Conservation (phyloP, 768 basidiomycete species). For the Rhodotorula diobovata region DNA sequence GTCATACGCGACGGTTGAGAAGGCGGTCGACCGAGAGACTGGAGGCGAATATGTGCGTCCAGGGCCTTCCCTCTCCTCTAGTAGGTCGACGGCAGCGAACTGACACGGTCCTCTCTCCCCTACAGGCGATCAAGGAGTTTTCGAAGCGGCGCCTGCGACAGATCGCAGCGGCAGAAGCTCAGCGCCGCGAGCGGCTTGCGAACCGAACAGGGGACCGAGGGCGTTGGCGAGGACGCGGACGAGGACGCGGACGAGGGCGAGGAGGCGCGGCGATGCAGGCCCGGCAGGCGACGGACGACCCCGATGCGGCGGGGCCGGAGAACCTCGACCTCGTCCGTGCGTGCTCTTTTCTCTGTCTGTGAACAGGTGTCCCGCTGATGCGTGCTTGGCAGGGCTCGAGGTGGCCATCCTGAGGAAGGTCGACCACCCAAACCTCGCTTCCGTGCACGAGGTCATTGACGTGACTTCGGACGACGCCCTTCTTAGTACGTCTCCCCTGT, state of each 20-base stretch:
- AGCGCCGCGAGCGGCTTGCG: slow-evolving; percentile 12
- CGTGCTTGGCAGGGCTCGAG: slow-evolving; percentile 4
- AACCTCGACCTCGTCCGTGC: slow-evolving; percentile 32
- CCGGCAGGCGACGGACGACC: background rate
- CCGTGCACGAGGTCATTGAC: slow-evolving; percentile 40
- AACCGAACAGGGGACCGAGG: background rate
- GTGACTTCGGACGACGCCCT: slow-evolving; percentile 40
- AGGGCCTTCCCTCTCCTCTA: background rate
- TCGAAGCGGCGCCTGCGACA: slow-evolving; percentile 31
- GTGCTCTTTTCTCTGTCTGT: background rate
- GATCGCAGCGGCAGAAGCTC: slow-evolving; percentile 23
- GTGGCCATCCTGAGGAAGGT: slow-evolving; percentile 41
- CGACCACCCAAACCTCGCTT: slow-evolving; percentile 37
- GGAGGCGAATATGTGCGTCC: slow-evolving; percentile 25
- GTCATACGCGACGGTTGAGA: slow-evolving; percentile 33
- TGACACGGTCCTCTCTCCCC: background rate
- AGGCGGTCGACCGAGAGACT: slow-evolving; percentile 33
- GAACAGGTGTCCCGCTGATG: background rate
- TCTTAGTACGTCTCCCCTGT: slow-evolving; percentile 21
- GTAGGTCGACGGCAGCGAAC: background rate
- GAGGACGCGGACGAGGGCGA: slow-evolving; percentile 7
- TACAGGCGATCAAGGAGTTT: slow-evolving; percentile 38
- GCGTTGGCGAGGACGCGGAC: slow-evolving; percentile 15
- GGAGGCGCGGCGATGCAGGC: slow-evolving; percentile 2
- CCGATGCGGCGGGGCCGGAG: slow-evolving; percentile 26